phyloP scores from a whole-genome alignment of 257 asterid species.

The Rauvolfia tetraphylla region DNA sequence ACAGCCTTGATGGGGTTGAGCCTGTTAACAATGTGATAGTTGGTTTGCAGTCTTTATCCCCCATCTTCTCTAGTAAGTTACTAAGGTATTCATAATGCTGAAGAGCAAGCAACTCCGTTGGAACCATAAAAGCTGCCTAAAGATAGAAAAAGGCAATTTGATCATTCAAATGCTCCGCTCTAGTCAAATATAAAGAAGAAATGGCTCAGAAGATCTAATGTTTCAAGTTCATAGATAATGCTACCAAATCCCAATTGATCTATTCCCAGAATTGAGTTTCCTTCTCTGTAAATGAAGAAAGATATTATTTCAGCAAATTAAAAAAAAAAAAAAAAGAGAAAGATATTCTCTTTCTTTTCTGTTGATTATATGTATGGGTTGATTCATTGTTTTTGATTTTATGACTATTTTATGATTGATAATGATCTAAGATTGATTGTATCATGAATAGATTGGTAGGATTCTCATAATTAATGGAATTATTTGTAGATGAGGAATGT shows the following conservation, averaged over 20 bases:
- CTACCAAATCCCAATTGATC: not conserved
- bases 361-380: not conserved
- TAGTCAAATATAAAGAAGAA: slow-evolving; percentile 4
- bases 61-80: slow-evolving; percentile 60
- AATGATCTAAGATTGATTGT: too few species aligned
- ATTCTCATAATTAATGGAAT: too few species aligned
- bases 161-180: not conserved
- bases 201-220: not conserved
- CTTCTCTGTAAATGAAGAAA: not conserved
- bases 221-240: not conserved
- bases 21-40: slow-evolving; percentile 82
- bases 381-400: too few species aligned
- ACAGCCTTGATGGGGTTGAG: slow-evolving; percentile 75
- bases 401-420: too few species aligned
- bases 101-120: slow-evolving; percentile 90
- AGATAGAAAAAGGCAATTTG: not conserved
- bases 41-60: slow-evolving; percentile 44
- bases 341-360: not conserved
- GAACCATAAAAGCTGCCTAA: slow-evolving; percentile 99
- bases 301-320: too few species aligned
- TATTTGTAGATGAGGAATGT: too few species aligned
- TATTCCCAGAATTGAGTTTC: not conserved
- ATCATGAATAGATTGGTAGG: too few species aligned
- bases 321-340: too few species aligned
- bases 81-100: slow-evolving; percentile 87